Conservation (phyloP, 2,329 filamentous ascomycete species). For the Anisogramma anomala region DNA sequence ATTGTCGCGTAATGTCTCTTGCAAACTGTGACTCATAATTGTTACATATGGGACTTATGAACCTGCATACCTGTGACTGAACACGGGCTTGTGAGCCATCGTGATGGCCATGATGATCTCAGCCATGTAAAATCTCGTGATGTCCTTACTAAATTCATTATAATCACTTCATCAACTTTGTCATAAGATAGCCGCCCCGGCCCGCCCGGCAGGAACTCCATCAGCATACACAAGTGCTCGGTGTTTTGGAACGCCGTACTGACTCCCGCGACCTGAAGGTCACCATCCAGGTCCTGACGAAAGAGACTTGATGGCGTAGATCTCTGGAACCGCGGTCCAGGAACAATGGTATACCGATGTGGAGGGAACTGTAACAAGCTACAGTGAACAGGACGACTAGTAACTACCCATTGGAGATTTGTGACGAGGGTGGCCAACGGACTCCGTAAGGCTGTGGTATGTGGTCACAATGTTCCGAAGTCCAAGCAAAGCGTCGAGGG, state of each 20-base stretch:
- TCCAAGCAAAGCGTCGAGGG: no score
- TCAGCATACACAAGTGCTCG: slow-evolving; percentile 67
- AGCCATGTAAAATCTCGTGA: slow-evolving; percentile 75
- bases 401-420: no score
- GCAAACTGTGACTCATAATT: background rate
- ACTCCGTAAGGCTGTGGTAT: no score
- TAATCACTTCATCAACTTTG: slow-evolving; percentile 79
- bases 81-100: slow-evolving; percentile 67
- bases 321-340: no score
- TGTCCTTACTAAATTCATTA: slow-evolving; percentile 71
- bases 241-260: slow-evolving; percentile 70
- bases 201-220: slow-evolving; percentile 72
- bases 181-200: slow-evolving; percentile 75
- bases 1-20: slow-evolving; percentile 67
- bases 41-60: background rate
- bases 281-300: slow-evolving; percentile 73
- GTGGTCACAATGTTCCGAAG: no score
- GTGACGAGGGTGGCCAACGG: no score
- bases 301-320: slow-evolving; percentile 68
- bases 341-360: no score
- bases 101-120: slow-evolving; percentile 72
- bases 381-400: no score
- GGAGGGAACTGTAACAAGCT: no score
- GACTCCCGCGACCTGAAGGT: slow-evolving; percentile 70
- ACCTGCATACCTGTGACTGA: slow-evolving; percentile 56